Evolutionary conservation across 208 protist genomes (phyloP), one percentile per base, ranked within the genome.

Genomic region (Leishmania tarentolae): DNA sequence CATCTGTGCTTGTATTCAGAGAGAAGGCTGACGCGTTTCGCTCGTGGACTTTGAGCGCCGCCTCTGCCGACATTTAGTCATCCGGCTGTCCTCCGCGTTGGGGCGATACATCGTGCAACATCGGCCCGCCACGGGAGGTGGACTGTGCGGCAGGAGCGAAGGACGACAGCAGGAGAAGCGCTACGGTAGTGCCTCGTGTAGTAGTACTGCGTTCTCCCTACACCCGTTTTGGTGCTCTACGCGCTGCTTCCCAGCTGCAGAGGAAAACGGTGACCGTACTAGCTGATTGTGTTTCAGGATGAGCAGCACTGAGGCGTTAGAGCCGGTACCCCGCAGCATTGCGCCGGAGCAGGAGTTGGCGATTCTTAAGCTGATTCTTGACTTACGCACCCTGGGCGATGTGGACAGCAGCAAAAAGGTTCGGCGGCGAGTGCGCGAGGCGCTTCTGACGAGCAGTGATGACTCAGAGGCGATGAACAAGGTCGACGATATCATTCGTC

Each of bases 281-380:
- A 11, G 42, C 19, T n/a, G 19, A 31, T n/a, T 44, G 35, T 68
- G 21, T 24, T 31, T 59, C 47, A 59, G 2, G 8, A 85, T 85
- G 81, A 78, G 46, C n/a, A 42, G 52, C 50, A 53, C 37, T 4
- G 75, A 47, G 28, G 57, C 37, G 42, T 47, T 78, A 4, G 50
- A 85, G 61, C 40, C 76, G 31, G 83, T 81, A 59, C 68, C 83
- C 37, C 77, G 75, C 69, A 83, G 80, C 56, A 81, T 90, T 42
- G 46, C 83, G 40, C 89, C 92, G 4, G 86, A 94, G 31, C 90
- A 93, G 82, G 88, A 95, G 83, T 80, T 94, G 42, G 74, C 84
- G 2, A 75, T 95, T 5, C 73, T 95, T 8, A 90, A 93, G 78
- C 88, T 91, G 2, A 90, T 95, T 56, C 76, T 95, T 15, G 83